Base-by-base conservation (phyloP, 352 stramenopile species). In the Discostella stelligera region DNA sequence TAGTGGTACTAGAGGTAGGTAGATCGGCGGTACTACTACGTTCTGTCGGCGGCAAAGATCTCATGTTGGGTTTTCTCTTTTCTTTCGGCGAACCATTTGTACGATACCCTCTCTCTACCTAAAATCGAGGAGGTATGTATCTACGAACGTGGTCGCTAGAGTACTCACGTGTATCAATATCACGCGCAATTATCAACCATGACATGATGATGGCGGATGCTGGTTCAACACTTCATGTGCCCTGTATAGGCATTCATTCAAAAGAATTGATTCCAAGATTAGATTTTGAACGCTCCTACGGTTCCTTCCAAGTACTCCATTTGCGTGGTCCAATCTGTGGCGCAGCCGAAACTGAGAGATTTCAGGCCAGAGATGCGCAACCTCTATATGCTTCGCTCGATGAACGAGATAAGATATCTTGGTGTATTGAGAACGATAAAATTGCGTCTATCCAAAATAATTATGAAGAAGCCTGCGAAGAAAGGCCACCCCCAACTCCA, bases 391-490 rank as follows among this genome's bases (percentile, higher is more conserved):
- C 59, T 32, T 75, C 65, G 23, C 66, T 80, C 27, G 56, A 54
- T 16, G 58, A 65, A 4, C 8, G 50, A 50, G 72, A 80, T 54
- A 70, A 63, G 66, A 10, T 9, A 11, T 76, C 72, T 18, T 80
- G 72, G 72, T 80, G 72, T 25, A 71, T 80, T 30, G 72, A 80
- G 30, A 76, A 71, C 23, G 49, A 80, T 27, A 23, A 50, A 7
- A 74, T 52, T 56, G 2, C n/a, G 16, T 46, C 30, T 25, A 2
- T 16, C 23, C 37, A 13, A 44, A 44, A 48, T 14, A 49, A 11
- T 21, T 16, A 16, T 14, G 50, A 41, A 39, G 8, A 18, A 44
- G 27, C 27, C 39, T 23, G 18, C 21, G 50, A 41, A 39, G 8
- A 18, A 44, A 30, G 14, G 5, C 14, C 27, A 58, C 27, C 46